Evolutionary conservation across 2,329 filamentous ascomycete genomes (phyloP).

Genomic region (Colletotrichum theobromicola): DNA sequence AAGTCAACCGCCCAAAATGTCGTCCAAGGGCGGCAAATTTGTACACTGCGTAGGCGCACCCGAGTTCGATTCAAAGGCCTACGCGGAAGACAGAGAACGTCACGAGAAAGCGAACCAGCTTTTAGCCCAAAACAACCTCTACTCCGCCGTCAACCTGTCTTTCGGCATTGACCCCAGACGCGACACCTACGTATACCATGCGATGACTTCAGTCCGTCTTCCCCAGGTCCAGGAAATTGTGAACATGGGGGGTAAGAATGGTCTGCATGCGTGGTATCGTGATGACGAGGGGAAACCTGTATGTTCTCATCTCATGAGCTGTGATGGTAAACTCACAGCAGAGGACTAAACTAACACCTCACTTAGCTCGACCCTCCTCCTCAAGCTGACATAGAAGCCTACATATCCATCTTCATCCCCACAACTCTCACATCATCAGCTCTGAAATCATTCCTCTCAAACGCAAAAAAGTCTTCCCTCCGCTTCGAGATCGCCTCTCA

Average conservation of each 20-base stretch:
- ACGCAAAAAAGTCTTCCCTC: constrained; percentile 68
- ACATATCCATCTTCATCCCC: constrained; percentile 70
- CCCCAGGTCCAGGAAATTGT: constrained; percentile 54
- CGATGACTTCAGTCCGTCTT: constrained; percentile 53
- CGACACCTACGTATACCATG: constrained; percentile 57
- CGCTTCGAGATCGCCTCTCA: constrained; percentile 61
- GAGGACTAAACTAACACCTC: not conserved
- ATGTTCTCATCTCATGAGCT: constrained; percentile 17
- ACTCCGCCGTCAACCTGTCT: constrained; percentile 47
- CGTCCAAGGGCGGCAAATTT: constrained; percentile 26
- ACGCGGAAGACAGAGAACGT: constrained; percentile 41
- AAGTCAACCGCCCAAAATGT: not conserved
- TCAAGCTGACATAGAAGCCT: constrained; percentile 65
- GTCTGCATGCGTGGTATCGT: constrained; percentile 56
- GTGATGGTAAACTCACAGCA: not conserved
- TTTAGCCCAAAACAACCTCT: constrained; percentile 47
- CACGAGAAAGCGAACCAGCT: constrained; percentile 40
- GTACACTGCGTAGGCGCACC: constrained; percentile 50
- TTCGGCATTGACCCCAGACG: constrained; percentile 45
- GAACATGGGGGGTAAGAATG: constrained; percentile 46
- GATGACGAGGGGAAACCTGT: constrained; percentile 38
- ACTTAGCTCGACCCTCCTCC: constrained; percentile 52
- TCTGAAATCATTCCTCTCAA: constrained; percentile 66
- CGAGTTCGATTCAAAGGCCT: constrained; percentile 46
- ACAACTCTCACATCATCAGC: constrained; percentile 64